Evolutionary conservation across 2,329 filamentous ascomycete genomes (phyloP), one percentile per base, ranked within the genome.

Genomic region (Lachnellula subtilissima): DNA sequence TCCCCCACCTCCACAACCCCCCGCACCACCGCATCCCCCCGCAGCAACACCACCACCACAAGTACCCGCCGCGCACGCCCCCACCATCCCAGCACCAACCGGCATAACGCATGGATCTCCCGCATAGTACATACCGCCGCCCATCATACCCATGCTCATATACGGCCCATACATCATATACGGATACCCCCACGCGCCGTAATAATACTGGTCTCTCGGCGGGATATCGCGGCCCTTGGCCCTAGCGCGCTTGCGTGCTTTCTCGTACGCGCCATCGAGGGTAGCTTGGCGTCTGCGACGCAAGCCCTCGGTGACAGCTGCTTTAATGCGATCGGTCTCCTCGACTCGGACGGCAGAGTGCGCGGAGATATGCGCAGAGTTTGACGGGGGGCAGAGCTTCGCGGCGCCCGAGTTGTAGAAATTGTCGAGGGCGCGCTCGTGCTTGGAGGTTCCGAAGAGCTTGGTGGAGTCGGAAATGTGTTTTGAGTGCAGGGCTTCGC

Each of bases 321-420:
- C 67, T 2, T 62, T 63, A 8, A 58, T 53, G 3, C 28, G 28
- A 9, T 28, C 53, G 7, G 58, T 51, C 55, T 54, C 66, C 53
- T 53, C 56, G 19, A 61, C 64, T 5, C 71, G 71, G 7, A 91
- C 82, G 1, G 87, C 80, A 64, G 85, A 90, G 74, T 93, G 89
- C 0, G 86, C 78, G 0, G 85, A 89, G 59, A 93, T 86, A 67
- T 93, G 89, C 0, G 85, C 80, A 19, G 81, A 83, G 52, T 79
- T 81, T 50, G 80, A 73, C 2, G 82, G 78, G 0, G 81, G 72
- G 58, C 79, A 83, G 9, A 80, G 70, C 8, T 74, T 66, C 1
- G 78, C 77, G 0, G 67, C 65, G 12, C 79, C 79, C 0, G 81
- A 80, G 0, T 67, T 53, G 70, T 83, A 68, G 69, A 81, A 78